Evolutionary conservation across 139 green algal genomes (phyloP), one percentile per base, ranked within the genome.

Genomic region (Coccomyxa sp.): DNA sequence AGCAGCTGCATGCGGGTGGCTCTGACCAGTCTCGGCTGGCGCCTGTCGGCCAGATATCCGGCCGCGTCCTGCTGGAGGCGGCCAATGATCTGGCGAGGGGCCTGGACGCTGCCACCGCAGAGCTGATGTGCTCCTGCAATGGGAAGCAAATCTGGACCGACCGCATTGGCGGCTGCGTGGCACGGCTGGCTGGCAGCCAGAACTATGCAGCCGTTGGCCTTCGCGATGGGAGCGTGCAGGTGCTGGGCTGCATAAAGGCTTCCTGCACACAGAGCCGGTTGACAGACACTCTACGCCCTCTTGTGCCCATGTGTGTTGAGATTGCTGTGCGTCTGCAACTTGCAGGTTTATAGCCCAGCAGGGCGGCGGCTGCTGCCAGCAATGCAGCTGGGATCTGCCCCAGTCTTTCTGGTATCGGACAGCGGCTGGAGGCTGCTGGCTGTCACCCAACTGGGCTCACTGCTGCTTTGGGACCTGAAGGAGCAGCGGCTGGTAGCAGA

Each of bases 301-400:
- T 51, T 51, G 7, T 51, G 38, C 7, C 7, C 38, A 51, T 51
- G 38, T 51, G 38, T 51, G 38, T 51, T 7, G 7, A n/a, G n/a
- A 51, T 51, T 51, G 38, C 38, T 7, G 38, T 51, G 38, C 38
- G 38, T 7, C 3, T 51, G 38, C 38, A 51, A 66, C 27, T 16
- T n/a, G 75, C 89, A 93, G 86, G 67, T 95, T 0, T 94, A 93
- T 83, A 90, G 87, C 0, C 38, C 82, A 10, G 88, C 87, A 7
- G 93, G 93, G 1, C 82, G 92, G 30, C 88, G 91, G 31, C 74
- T 91, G 76, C 67, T 90, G 31, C 88, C 89, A 1, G 80, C 90
- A 32, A 84, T 96, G 32, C 86, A 88, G 57, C 82, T 95, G 82
- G 87, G 88, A 45, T 67, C 77, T 21, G 63, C 85, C 27, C 79